These are phyloP conservation scores for Saksenaea oblongispora DNA, from an alignment of 371 early-diverging fungal species.

Conservation along the genomic window DNA sequence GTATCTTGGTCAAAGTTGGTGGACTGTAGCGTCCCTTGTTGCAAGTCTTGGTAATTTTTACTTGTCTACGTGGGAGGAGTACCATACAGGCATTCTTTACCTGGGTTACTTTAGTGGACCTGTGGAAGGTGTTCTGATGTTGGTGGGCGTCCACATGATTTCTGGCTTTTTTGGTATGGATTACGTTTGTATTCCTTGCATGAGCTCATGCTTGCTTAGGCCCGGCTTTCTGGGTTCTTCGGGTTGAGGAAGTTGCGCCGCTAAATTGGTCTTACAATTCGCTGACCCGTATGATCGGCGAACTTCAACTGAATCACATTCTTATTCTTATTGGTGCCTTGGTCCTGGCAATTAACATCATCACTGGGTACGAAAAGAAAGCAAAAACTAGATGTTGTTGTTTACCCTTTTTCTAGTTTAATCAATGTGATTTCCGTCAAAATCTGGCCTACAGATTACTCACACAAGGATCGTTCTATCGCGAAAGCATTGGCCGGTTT, in stretches of 20 bases:
- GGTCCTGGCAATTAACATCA: slow-evolving; percentile 60
- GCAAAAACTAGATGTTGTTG: not conserved
- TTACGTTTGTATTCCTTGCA: not conserved
- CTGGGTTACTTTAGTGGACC: slow-evolving; percentile 95
- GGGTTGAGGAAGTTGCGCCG: slow-evolving; percentile 32
- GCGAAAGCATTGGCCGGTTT: slow-evolving; percentile 61
- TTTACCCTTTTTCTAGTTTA: slow-evolving; percentile 15
- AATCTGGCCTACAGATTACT: slow-evolving; percentile 33
- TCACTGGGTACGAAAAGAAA: slow-evolving; percentile 50
- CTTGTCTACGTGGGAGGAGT: slow-evolving; percentile 95
- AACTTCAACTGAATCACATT: slow-evolving; percentile 64
- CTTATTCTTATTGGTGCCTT: slow-evolving; percentile 59
- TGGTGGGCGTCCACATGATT: slow-evolving; percentile 60
- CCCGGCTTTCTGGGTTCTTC: slow-evolving; percentile 43
- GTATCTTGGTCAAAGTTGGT: slow-evolving; percentile 79
- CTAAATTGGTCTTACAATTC: slow-evolving; percentile 22
- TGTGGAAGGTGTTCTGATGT: slow-evolving; percentile 91
- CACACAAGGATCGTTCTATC: slow-evolving; percentile 47
- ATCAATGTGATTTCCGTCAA: slow-evolving; percentile 37
- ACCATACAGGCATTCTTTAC: slow-evolving; percentile 90
- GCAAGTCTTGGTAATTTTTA: slow-evolving; percentile 86
- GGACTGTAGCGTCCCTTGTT: slow-evolving; percentile 55
- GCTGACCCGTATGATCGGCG: slow-evolving; percentile 38
- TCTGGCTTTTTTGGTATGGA: slow-evolving; percentile 71
- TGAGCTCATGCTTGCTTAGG: slow-evolving; percentile 19